Evolutionary conservation across 2,329 filamentous ascomycete genomes (phyloP).

Genomic region (Colletotrichum tropicicola): DNA sequence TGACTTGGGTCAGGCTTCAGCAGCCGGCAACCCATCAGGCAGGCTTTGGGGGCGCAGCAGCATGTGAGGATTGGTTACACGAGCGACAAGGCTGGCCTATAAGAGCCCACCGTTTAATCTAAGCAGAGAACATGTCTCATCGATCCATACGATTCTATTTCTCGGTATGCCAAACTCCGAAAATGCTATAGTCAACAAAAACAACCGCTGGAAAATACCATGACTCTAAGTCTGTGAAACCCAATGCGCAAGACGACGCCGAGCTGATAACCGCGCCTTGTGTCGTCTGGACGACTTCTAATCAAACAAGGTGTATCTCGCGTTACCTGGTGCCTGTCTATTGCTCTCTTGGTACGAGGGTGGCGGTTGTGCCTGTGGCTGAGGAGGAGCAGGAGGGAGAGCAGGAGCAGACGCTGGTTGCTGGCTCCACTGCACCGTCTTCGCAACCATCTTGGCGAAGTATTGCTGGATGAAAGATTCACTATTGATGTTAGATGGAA

Average conservation of each 20-base stretch:
- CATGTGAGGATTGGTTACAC: too few relatives aligned
- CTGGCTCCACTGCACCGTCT: constrained; percentile 51
- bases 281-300: constrained; percentile 15
- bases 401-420: constrained; percentile 3
- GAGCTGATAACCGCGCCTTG: neutral
- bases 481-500: constrained; percentile 44
- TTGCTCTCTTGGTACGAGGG: constrained; percentile 27
- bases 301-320: constrained; percentile 24
- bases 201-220: too few relatives aligned
- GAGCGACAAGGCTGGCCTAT: too few relatives aligned
- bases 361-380: constrained; percentile 4
- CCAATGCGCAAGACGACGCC: neutral
- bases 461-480: constrained; percentile 84
- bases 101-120: too few relatives aligned
- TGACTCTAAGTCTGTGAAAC: too few relatives aligned
- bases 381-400: constrained; percentile 12
- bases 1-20: too few relatives aligned
- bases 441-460: constrained; percentile 74
- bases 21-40: too few relatives aligned
- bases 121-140: too few relatives aligned
- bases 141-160: too few relatives aligned
- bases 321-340: constrained; percentile 20
- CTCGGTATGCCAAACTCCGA: too few relatives aligned
- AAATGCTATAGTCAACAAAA: too few relatives aligned
- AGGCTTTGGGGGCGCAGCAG: too few relatives aligned